Evolutionary conservation across 2,329 filamentous ascomycete species (phyloP).

Genomic region (Cladosporium austrohemisphaericum): DNA sequence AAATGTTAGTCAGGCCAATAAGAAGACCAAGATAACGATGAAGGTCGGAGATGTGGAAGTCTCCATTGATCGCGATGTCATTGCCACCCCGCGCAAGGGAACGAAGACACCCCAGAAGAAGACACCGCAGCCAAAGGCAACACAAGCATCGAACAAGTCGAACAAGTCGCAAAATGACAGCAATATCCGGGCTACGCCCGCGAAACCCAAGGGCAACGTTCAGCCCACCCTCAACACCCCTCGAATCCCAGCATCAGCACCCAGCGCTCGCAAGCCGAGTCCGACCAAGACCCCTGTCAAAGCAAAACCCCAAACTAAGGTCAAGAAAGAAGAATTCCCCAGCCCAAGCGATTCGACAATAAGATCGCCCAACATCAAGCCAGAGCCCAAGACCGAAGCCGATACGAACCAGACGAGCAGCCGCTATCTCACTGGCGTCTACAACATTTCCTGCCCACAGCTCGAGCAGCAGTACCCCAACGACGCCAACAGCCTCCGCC

Average conservation of each 20-base stretch:
- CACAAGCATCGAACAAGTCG: slow-evolving; percentile 18
- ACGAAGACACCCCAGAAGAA: background rate
- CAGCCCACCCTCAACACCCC: too few species aligned
- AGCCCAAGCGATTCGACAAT: background rate
- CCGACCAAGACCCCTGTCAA: slow-evolving; percentile 1
- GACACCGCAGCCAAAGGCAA: slow-evolving; percentile 3
- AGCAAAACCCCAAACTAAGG: slow-evolving; percentile 1
- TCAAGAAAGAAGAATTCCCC: background rate
- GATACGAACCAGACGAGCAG: slow-evolving; percentile 14
- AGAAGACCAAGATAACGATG: slow-evolving; percentile 28
- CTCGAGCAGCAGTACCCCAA: slow-evolving; percentile 20
- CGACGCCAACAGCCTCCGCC: slow-evolving; percentile 27
- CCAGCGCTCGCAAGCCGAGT: too few species aligned
- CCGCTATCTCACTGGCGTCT: slow-evolving; percentile 44
- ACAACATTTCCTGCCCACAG: slow-evolving; percentile 35
- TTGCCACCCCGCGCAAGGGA: too few species aligned
- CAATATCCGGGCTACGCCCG: too few species aligned
- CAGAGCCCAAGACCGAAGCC: slow-evolving; percentile 18
- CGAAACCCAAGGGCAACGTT: too few species aligned
- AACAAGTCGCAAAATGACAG: background rate
- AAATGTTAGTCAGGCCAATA: slow-evolving; percentile 13
- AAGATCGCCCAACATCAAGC: slow-evolving; percentile 13
- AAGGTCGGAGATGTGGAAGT: slow-evolving; percentile 25
- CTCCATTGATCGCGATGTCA: slow-evolving; percentile 27
- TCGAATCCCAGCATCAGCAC: background rate